Evolutionary conservation across 23 red algal species (phyloP), one percentile per base, ranked within the genome.

Genomic region (Cyanidiococcus yangmingshanensis): DNA sequence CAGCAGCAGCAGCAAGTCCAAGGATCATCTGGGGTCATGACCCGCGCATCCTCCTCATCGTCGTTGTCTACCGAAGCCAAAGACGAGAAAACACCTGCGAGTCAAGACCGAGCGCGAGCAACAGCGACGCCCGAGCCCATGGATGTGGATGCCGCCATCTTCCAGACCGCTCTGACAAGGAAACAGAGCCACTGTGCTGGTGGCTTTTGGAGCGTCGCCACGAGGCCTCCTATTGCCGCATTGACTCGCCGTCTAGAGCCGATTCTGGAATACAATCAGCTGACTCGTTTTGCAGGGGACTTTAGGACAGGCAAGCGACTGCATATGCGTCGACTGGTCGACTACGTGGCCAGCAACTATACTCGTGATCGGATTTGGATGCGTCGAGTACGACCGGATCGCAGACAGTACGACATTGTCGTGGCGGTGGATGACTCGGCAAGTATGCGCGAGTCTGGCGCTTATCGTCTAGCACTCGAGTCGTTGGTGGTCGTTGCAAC

Each of bases 351-450:
- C 25, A 90, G 87, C 0, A 82, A 91, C 40, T 98, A 86, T 57
- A 84, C 84, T 40, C 83, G 68, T 29, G 94, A 98, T 58, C 82
- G 85, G 41, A 98, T 98, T 41, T 98, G 94, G 94, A 51, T 98
- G 67, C 83, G 94, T 39, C 85, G 94, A 17, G 86, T 92, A 12
- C 83, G 79, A 36, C 82, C 94, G 0, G 94, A 98, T 36, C 81
- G 80, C 26, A 75, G 94, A 37, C 51, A 80, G 0, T 98, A 98
- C 76, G 94, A 98, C 78, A 82, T 98, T 16, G 25, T 98, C 15
- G 77, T 98, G 2, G 88, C 88, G 16, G 86, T 98, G 21, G 94
- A 98, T 75, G 94, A 98, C 74, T 98, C 94, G 0, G 94, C 77
- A 33, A 90, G 87, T 12, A 98, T 98, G 94, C 39, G 74, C 41